phyloP scores from a whole-genome alignment of 169 alveolate genomes.

The Prorocentrum cordatum region DNA sequence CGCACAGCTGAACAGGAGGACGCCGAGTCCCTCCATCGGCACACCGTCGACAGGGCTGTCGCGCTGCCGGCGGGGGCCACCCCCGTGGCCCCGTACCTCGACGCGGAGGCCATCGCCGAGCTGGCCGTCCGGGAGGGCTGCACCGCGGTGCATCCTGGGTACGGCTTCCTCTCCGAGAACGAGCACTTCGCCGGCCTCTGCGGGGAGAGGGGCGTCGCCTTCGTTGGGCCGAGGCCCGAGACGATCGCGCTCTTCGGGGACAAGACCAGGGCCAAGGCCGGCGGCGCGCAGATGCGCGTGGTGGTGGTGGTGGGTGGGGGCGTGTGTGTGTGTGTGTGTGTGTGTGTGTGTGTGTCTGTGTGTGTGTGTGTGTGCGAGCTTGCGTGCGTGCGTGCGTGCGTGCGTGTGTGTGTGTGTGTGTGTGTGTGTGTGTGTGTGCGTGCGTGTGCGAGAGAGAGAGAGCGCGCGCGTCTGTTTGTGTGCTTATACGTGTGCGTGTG shows the following conservation, averaged over 20 bases:
- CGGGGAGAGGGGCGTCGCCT: neutral
- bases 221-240: neutral
- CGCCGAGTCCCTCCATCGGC: slow-evolving; percentile 15
- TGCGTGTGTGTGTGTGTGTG: too few species aligned
- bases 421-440: too few species aligned
- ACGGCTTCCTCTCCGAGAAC: slow-evolving; percentile 84
- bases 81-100: neutral
- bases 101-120: neutral
- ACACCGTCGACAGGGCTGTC: neutral
- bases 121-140: neutral
- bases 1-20: too few species aligned
- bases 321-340: too few species aligned
- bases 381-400: too few species aligned
- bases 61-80: neutral
- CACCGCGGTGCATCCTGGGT: slow-evolving; percentile 66
- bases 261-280: neutral
- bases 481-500: too few species aligned
- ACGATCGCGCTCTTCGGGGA: neutral
- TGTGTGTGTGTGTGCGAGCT: too few species aligned
- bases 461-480: too few species aligned
- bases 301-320: too few species aligned
- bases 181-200: slow-evolving; percentile 74
- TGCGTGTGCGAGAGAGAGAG: too few species aligned
- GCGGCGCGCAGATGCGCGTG: too few species aligned
- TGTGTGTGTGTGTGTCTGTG: too few species aligned